These are phyloP conservation scores for Penicillium lividum DNA, from an alignment of 495 filamentous ascomycete genomes.

Conservation along the genomic window DNA sequence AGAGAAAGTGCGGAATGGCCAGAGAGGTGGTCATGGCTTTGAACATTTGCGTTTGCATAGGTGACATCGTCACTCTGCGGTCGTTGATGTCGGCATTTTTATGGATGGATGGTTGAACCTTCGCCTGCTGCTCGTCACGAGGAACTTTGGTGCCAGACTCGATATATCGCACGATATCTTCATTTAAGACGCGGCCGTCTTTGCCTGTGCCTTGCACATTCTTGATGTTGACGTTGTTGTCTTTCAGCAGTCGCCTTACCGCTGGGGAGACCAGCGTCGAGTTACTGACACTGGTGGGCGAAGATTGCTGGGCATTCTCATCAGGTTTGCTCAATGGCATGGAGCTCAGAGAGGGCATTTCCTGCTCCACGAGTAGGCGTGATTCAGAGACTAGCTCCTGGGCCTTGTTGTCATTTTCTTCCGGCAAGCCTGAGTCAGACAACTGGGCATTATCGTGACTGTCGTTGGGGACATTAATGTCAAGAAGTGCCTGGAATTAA, in stretches of 20 bases:
- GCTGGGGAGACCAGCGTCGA: background rate
- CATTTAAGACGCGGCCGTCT: background rate
- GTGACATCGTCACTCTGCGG: background rate
- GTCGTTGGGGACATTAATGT: background rate
- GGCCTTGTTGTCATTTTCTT: background rate
- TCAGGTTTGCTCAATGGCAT: no score
- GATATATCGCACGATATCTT: background rate
- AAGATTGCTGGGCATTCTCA: no score
- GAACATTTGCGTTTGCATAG: background rate
- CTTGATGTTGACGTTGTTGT: background rate
- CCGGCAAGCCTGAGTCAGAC: no score
- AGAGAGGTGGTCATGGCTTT: background rate
- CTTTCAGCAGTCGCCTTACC: background rate
- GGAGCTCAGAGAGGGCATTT: no score
- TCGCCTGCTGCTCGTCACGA: no score
- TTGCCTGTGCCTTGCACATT: background rate
- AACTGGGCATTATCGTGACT: no score
- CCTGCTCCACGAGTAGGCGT: no score
- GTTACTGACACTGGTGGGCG: background rate
- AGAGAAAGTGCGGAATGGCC: background rate
- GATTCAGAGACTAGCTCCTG: no score
- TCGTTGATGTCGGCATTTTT: no score
- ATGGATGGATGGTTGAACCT: no score
- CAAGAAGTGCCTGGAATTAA: background rate
- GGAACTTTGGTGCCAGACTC: background rate